Base-by-base conservation (phyloP, 2,329 filamentous ascomycete species). In the Aspergillus viridinutans region DNA sequence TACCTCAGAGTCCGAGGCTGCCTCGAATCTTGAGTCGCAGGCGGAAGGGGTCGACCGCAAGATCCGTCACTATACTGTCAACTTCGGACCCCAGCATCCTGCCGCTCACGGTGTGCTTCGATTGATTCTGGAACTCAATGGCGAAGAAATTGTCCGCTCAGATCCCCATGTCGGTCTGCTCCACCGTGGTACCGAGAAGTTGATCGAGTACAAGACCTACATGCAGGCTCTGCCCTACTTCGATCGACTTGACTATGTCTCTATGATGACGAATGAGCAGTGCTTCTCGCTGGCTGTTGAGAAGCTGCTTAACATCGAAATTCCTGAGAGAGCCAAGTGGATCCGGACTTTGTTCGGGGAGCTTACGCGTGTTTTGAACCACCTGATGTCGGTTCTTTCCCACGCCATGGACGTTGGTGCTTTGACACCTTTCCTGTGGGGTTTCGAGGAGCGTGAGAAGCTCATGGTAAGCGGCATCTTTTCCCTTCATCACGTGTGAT, bases 241-340 rank as follows among this genome's bases (percentile, higher is more conserved):
- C 75, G 94, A 99, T 80, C 91, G 94, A 68, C 83, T 99, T 76
- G 94, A 99, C 79, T 99, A 99, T 77, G 92, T 97, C 67, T 97
- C 92, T 70, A 99, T 99, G 95, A 99, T 99, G 94, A 99, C 94
- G 71, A 99, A 99, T 78, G 94, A 99, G 83, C 94, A 99, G 80
- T 96, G 92, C 73, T 99, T 91, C 78, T 86, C 92, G 40, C 84
- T 99, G 64, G 94, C 92, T 21, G 93, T 97, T 55, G 94, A 99
- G 84, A 99, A 99, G 83, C 84, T 99, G 59, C 82, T 99, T 69
- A 99, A 99, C 77, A 83, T 99, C 64, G 95, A 99, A 75, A 90
- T 99, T 62, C 94, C 94, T 25, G 89, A 94, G 64, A 85, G 94
- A 71, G 94, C 94, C 68, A 97, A 99, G 81, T 99, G 88, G 81